phyloP scores from a whole-genome alignment of 2,329 filamentous ascomycete species.

The Arthrobotrys megalospora region DNA sequence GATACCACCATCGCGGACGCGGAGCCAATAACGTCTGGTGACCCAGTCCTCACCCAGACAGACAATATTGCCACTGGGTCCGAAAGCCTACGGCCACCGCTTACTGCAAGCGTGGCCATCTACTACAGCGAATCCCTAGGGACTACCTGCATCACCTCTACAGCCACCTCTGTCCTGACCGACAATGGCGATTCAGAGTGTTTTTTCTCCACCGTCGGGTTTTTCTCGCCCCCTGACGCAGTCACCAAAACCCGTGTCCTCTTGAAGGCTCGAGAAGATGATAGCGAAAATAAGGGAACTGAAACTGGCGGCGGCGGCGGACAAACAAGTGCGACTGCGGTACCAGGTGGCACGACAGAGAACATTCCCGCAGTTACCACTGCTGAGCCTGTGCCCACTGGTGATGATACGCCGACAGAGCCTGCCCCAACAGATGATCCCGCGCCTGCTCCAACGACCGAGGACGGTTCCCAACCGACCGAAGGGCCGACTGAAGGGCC shows the following conservation, averaged over 20 bases:
- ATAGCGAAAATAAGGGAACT: constrained; percentile 44
- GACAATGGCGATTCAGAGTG: constrained; percentile 19
- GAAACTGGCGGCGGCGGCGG: constrained; percentile 15
- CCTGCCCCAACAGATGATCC: constrained; percentile 22
- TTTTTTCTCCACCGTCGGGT: background rate
- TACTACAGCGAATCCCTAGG: constrained; percentile 28
- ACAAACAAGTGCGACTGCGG: background rate
- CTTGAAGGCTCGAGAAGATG: constrained; percentile 50
- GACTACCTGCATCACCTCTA: constrained; percentile 37
- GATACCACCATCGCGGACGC: constrained; percentile 6
- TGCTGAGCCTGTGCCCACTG: constrained; percentile 14
- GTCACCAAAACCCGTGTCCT: constrained; percentile 54
- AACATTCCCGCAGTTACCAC: constrained; percentile 2
- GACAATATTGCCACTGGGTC: constrained; percentile 39
- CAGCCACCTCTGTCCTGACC: constrained; percentile 34
- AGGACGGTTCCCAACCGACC: constrained; percentile 27
- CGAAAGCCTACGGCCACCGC: constrained; percentile 10
- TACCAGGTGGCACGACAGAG: constrained; percentile 11
- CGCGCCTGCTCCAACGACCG: constrained; percentile 25
- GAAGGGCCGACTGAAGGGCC: constrained; percentile 2
- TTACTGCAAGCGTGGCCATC: constrained; percentile 28
- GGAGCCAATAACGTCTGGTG: constrained; percentile 54
- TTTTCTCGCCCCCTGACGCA: constrained; percentile 18
- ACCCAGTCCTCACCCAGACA: constrained; percentile 49
- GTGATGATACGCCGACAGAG: constrained; percentile 16